Percentiles rank a stretch among this genome's conserved stretches.
Conservation (phyloP, 1,139 yeast species). For the Scheffersomyces insectosa region DNA sequence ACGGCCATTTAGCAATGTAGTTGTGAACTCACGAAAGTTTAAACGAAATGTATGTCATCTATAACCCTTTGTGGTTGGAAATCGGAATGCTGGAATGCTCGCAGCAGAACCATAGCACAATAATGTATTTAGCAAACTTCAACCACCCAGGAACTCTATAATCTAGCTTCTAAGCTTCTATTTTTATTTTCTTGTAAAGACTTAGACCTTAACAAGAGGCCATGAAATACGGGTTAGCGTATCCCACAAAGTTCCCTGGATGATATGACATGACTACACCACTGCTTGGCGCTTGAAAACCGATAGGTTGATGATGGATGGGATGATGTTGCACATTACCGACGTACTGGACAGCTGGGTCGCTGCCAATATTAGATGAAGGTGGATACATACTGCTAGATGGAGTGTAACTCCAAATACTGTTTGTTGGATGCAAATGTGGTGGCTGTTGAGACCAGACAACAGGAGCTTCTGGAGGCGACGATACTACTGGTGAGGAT, state of each 20-base stretch:
- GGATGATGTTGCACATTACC: slow-evolving; percentile 5
- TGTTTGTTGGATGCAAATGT: slow-evolving; percentile 3
- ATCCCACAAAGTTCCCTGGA: slow-evolving; percentile 32
- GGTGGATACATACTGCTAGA: slow-evolving; percentile 2
- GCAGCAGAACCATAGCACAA: no score
- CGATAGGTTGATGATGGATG: slow-evolving; percentile 6
- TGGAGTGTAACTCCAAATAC: slow-evolving; percentile 12
- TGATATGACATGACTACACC: slow-evolving; percentile 6
- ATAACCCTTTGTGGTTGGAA: no score
- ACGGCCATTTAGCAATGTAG: no score
- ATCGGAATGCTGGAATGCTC: no score
- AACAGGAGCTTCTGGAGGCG: slow-evolving; percentile 9
- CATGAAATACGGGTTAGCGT: slow-evolving; percentile 39
- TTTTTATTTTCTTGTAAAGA: no score
- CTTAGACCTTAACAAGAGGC: not conserved
- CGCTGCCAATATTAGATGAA: slow-evolving; percentile 6
- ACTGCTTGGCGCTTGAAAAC: slow-evolving; percentile 2
- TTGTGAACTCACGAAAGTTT: no score
- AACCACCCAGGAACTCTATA: no score
- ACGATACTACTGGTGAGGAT: slow-evolving; percentile 13
- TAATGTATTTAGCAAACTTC: no score
- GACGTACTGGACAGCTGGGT: slow-evolving; percentile 14
- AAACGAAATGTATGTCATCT: no score
- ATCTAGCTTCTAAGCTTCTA: no score
- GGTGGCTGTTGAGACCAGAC: slow-evolving; percentile 4